phyloP scores from a whole-genome alignment of 345 rosid species.

The Syzygium jambos region DNA sequence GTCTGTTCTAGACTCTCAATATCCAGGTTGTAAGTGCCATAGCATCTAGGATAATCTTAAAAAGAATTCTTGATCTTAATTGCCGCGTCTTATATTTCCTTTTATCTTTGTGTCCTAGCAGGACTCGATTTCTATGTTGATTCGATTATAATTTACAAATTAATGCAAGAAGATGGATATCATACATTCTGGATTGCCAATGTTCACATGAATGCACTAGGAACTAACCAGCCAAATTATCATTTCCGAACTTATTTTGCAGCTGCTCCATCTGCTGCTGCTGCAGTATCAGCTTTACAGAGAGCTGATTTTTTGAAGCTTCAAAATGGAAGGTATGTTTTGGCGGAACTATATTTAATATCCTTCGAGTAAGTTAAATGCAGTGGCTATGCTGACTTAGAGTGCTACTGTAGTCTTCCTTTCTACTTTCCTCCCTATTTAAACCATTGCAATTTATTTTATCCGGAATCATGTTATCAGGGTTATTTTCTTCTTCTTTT shows the following conservation, averaged over 20 bases:
- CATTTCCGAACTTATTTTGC: slow-evolving; percentile 20
- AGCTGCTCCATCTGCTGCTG: slow-evolving; percentile 56
- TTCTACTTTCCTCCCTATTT: background rate
- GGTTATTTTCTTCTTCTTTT: background rate
- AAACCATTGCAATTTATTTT: background rate
- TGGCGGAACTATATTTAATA: background rate
- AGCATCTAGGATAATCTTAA: slow-evolving; percentile 13
- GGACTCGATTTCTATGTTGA: background rate
- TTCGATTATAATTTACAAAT: background rate
- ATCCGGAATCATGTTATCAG: background rate
- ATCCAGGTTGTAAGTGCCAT: slow-evolving; percentile 23
- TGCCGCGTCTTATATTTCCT: background rate
- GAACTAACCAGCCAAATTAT: background rate
- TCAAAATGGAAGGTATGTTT: slow-evolving; percentile 87
- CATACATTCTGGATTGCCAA: background rate
- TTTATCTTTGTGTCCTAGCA: background rate
- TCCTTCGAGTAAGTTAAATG: background rate
- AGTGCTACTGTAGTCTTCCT: background rate
- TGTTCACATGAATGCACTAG: background rate
- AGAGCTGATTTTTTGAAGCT: slow-evolving; percentile 73
- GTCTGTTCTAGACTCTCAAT: slow-evolving; percentile 85
- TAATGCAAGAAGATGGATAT: background rate
- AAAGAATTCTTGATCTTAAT: background rate
- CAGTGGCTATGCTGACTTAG: background rate
- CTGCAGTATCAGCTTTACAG: slow-evolving; percentile 47